phyloP scores from a whole-genome alignment of 768 basidiomycete genomes.

The Calocybe indica region DNA sequence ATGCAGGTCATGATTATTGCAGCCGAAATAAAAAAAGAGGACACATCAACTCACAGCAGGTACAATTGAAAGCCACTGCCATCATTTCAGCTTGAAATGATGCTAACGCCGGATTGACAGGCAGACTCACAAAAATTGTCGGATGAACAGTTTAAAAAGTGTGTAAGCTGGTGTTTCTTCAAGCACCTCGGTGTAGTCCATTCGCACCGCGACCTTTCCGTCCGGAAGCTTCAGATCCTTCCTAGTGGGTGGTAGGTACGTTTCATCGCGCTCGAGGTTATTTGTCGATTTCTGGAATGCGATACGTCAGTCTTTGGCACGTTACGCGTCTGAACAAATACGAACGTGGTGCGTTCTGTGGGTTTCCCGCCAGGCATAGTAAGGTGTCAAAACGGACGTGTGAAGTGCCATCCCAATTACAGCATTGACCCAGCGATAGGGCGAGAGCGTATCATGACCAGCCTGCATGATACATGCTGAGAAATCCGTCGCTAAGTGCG shows the following conservation, averaged over 20 bases:
- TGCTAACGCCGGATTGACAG: not conserved
- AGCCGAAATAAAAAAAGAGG: not conserved
- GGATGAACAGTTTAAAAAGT: conserved; percentile 39
- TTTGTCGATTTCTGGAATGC: conserved; percentile 35
- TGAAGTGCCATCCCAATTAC: conserved; percentile 35
- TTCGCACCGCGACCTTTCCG: conserved; percentile 29
- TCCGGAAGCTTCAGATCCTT: conserved; percentile 38
- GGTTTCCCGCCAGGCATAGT: conserved; percentile 65
- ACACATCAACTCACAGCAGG: conserved; percentile 25
- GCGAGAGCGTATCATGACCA: conserved; percentile 44
- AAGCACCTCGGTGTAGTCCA: conserved; percentile 40
- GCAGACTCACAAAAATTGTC: conserved; percentile 40
- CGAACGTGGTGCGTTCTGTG: conserved; percentile 62
- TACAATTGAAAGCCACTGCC: conserved; percentile 39
- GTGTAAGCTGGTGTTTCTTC: conserved; percentile 48
- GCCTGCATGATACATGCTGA: conserved; percentile 22
- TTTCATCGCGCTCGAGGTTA: conserved; percentile 67
- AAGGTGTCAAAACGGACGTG: conserved; percentile 45
- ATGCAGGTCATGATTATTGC: conserved; percentile 4
- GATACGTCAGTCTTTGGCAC: not conserved
- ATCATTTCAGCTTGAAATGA: conserved; percentile 1
- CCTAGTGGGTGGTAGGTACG: conserved; percentile 49
- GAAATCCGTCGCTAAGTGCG: too few relatives aligned
- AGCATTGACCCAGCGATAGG: conserved; percentile 28
- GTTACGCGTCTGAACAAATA: not conserved